These are phyloP conservation scores for Halenospora varia DNA, from an alignment of 495 filamentous ascomycete species.

Conservation along the genomic window DNA sequence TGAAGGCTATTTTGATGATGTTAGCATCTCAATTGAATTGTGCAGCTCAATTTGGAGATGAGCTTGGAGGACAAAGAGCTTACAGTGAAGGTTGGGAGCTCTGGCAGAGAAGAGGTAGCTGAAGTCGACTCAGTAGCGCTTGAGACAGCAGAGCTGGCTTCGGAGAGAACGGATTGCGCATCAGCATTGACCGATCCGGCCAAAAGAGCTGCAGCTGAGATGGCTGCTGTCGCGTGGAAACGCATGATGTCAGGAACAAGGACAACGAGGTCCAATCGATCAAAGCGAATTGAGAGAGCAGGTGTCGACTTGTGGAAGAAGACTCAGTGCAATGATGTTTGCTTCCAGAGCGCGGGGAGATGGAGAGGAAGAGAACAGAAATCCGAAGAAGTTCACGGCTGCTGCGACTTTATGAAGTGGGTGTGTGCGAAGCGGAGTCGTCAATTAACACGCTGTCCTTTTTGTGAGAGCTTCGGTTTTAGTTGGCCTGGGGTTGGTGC, in stretches of 20 bases:
- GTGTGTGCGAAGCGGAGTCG: not conserved
- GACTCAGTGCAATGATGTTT: conserved; percentile 8
- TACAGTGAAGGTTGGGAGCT: conserved; percentile 87
- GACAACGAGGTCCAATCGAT: not conserved
- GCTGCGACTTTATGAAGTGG: not conserved
- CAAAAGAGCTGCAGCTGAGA: conserved; percentile 68
- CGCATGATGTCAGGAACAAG: conserved; percentile 51
- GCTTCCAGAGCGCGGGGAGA: conserved; percentile 20
- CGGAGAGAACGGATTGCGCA: conserved; percentile 54
- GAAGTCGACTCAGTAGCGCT: conserved; percentile 34
- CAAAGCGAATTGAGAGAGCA: conserved; percentile 12
- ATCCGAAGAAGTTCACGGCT: conserved; percentile 6
- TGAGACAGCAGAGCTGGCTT: conserved; percentile 35
- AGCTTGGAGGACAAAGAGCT: conserved; percentile 31
- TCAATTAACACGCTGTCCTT: not conserved
- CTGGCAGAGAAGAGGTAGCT: conserved; percentile 50
- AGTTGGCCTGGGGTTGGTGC: not conserved
- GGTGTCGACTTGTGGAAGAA: conserved; percentile 17
- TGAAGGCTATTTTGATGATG: conserved; percentile 62
- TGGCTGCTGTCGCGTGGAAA: conserved; percentile 57
- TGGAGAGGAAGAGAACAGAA: conserved; percentile 27
- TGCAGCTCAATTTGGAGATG: not conserved
- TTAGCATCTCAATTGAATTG: conserved; percentile 18
- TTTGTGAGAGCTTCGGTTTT: conserved; percentile 20
- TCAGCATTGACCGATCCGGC: conserved; percentile 68